Evolutionary conservation across 2,329 filamentous ascomycete species (phyloP), one percentile per base, ranked within the genome.

Genomic region (Trichoderma breve): DNA sequence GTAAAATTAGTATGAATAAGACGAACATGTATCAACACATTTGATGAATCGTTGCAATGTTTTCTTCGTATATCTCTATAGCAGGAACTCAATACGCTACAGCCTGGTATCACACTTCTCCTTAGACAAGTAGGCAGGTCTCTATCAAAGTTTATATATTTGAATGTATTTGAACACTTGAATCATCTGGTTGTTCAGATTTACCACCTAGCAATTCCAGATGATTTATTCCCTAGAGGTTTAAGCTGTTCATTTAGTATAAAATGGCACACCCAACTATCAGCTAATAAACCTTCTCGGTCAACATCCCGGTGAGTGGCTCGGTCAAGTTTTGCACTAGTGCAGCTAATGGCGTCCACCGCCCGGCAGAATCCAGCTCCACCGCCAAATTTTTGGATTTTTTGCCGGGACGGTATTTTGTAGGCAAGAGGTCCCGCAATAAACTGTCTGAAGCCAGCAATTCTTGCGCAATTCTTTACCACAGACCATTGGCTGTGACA

Each of bases 371-470:
- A 82, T 79, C 74, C 62, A 71, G 36, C 62, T 73, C 71, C 74
- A 76, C 77, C 76, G 76, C 79, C 80, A 83, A 82, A 80, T 76
- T 82, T 83, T 81, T 80, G 80, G 78, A 79, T 76, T 79, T 79
- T 75, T 67, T 67, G 61, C 36, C 15, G 47, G 15, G 39, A 61
- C 67, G 43, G 47, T 55, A 43, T 73, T 76, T 71, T 73, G 72
- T 70, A 73, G 26, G 68, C 47, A 30, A 32, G 74, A 74, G 77
- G 75, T 75, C 73, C 75, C 75, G 75, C 73, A 61, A 62, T 47
- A 43, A 66, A 71, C 70, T 62, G 73, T 73, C 75, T 68, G 75
- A 66, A 60, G 66, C 53, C 60, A 71, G 66, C 72, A 77, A 73
- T 75, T 74, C 76, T 76, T 78, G 77, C 78, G 78, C 77, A 72